Evolutionary conservation across 176 grass and related monocot species (phyloP), one percentile per base, ranked within the genome.

Genomic region (Bolboschoenus planiculmis): DNA sequence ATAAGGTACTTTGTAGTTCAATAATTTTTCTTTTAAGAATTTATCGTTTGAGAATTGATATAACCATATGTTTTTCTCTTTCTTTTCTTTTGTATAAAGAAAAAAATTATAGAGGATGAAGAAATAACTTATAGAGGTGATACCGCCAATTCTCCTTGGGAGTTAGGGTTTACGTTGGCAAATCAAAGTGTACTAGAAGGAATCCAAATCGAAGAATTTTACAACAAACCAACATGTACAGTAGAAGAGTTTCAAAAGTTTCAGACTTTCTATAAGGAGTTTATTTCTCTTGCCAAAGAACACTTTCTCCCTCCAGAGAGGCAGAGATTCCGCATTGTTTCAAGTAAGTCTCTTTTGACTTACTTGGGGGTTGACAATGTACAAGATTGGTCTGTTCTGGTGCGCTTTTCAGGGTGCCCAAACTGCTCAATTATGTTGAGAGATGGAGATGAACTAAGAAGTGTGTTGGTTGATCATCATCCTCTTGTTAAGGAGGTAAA

Each of bases 281-380:
- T 97, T 85, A 87, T 78, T 89, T 80, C 87, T 81, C 62, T 91
- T 85, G 87, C 90, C 85, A 97, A 89, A 85, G 95, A 97, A 71
- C 70, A 89, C 81, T 91, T 97, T 92, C 83, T 93, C 59, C 87
- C 92, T 82, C 87, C 87, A 83, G 92, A 94, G 77, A 94, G 82
- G 74, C 85, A 91, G 60, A 92, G 87, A 85, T 97, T 91, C 89
- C 83, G 92, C 20, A 39, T 94, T 64, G 83, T 97, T 83, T 91
- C 90, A 35, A 88, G 94, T 75, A 87, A 78, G 84, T 82, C 78
- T 61, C 77, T 89, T 84, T 64, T 93, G 79, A 72, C 83, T 78
- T 87, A 85, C 59, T 71, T 87, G 86, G 87, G 78, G 78, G 60
- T 87, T 87, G 53, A 61, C 33, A 87, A 78, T 81, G 61, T 35